phyloP scores from a whole-genome alignment of 2,329 filamentous ascomycete genomes.

The Waltergamsia citrina region DNA sequence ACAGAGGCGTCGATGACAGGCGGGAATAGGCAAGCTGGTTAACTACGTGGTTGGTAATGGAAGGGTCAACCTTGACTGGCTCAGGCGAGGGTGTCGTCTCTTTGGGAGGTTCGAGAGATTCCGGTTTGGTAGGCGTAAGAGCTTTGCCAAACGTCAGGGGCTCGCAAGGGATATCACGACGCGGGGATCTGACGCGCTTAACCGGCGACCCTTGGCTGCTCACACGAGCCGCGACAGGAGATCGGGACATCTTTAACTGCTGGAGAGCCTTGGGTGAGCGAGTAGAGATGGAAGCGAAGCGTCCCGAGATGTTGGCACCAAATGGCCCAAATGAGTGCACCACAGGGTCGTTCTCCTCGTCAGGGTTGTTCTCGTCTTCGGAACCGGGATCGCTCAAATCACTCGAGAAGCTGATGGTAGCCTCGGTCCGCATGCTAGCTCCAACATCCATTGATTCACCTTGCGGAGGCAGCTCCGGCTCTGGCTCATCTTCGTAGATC shows the following conservation, averaged over 20 bases:
- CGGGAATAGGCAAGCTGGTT: constrained; percentile 95
- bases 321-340: constrained; percentile 88
- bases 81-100: constrained; percentile 11
- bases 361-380: constrained; percentile 65
- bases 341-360: constrained; percentile 92
- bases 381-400: constrained; percentile 49
- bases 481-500: constrained; percentile 63
- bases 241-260: background rate
- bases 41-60: constrained; percentile 73
- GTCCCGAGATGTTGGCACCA: constrained; percentile 73
- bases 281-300: constrained; percentile 69
- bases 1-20: constrained; percentile 82
- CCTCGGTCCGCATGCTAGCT: constrained; percentile 40
- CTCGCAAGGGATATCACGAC: background rate
- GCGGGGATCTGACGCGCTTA: too few relatives aligned
- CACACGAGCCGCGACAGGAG: background rate
- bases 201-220: too few relatives aligned
- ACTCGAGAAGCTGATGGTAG: constrained; percentile 45
- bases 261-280: background rate
- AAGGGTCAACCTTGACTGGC: constrained; percentile 25
- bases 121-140: too few relatives aligned
- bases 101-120: constrained; percentile 3
- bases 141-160: too few relatives aligned
- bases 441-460: constrained; percentile 14
- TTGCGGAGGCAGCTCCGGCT: constrained; percentile 30